Evolutionary conservation across 2,329 filamentous ascomycete genomes (phyloP), one percentile per base, ranked within the genome.

Genomic region (Rhinocladiella mackenziei): DNA sequence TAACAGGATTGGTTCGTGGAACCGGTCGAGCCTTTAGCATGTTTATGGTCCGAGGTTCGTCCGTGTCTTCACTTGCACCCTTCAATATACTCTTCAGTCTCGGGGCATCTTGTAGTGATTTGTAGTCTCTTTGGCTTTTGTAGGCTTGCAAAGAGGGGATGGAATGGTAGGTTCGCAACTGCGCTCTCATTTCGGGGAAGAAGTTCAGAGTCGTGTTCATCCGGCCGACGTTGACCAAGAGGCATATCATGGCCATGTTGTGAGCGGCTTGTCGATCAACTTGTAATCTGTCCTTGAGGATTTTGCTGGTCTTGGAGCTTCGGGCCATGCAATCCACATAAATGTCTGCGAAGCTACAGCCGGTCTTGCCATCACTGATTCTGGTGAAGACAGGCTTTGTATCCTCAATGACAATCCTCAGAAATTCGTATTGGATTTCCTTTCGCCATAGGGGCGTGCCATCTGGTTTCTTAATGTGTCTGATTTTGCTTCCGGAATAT

Each of bases 141-240:
- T 89, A 86, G 33, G 91, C 91, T 68, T 98, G 92, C 5, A 98
- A 75, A 1, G 89, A 96, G 10, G 92, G 92, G 55, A 98, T 98
- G 9, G 92, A 91, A 64, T 98, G 92, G 69, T 98, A 98, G 25
- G 92, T 98, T 63, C 92, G 84, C 22, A 98, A 75, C 62, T 98
- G 92, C 20, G 92, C 92, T 67, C 92, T 86, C 92, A 98, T 98
- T 66, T 98, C 92, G 15, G 92, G 92, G 64, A 98, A 98, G 74
- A 98, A 92, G 62, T 98, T 98, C 35, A 98, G 74, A 0, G 92
- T 98, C 1, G 92, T 98, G 67, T 98, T 98, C 92, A 98, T 98
- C 53, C 92, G 78, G 46, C 92, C 92, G 53, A 98, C 86, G 61
- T 98, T 98, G 64, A 98, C 92, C 58, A 98, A 71, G 54, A 98